Conservation (phyloP, 805 yeast genomes). For the Schwanniomyces vanrijiae region DNA sequence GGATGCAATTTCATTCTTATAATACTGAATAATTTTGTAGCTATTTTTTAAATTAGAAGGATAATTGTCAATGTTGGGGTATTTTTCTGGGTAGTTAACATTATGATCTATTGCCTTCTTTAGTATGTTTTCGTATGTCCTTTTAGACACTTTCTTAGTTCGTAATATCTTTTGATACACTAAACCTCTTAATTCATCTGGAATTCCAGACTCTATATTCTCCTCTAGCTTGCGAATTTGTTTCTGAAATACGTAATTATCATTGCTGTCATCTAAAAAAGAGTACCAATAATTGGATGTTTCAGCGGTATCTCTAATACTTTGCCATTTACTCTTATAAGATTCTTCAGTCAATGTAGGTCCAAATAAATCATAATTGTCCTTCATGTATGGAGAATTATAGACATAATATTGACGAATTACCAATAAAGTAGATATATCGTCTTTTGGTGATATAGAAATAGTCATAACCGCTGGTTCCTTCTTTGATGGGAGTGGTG, state of each 20-base stretch:
- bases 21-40: slow-evolving; percentile 31
- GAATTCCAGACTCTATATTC: slow-evolving; percentile 28
- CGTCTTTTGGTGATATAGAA: slow-evolving; percentile 15
- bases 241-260: slow-evolving; percentile 9
- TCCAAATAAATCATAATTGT: slow-evolving; percentile 24
- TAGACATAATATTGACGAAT: slow-evolving; percentile 25
- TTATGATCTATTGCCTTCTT: slow-evolving; percentile 20
- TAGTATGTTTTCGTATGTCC: slow-evolving; percentile 30
- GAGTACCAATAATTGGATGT: slow-evolving; percentile 18
- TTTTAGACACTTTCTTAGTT: slow-evolving; percentile 27
- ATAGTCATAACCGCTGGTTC: neutral
- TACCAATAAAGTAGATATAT: slow-evolving; percentile 20
- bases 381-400: slow-evolving; percentile 24
- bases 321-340: slow-evolving; percentile 6
- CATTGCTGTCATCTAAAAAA: slow-evolving; percentile 14
- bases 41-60: slow-evolving; percentile 21
- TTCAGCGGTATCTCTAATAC: slow-evolving; percentile 5
- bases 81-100: slow-evolving; percentile 11
- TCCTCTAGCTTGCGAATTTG: slow-evolving; percentile 16
- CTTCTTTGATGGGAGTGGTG: slow-evolving; percentile 7
- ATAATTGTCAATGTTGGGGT: slow-evolving; percentile 15
- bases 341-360: slow-evolving; percentile 7
- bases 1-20: slow-evolving; percentile 21
- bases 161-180: slow-evolving; percentile 34
- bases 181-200: slow-evolving; percentile 26